Evolutionary conservation across 148 eudicot species (phyloP).

Genomic region (Rhododendron mucronatum): DNA sequence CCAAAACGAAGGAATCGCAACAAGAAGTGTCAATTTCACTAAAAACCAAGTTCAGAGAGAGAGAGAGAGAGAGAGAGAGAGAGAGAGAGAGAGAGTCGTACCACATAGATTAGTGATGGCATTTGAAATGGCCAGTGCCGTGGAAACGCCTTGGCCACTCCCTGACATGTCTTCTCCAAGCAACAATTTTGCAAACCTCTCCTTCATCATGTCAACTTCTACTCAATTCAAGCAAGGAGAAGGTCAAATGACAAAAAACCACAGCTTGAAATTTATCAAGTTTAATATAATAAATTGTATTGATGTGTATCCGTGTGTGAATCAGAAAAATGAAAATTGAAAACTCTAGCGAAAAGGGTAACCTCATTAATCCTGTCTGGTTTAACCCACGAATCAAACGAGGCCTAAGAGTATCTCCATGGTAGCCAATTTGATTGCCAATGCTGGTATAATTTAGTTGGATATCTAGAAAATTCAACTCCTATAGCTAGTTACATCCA

Average conservation of each 20-base stretch:
- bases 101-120: constrained; percentile 92
- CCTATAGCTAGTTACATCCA: background rate
- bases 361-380: background rate
- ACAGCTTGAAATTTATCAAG: background rate
- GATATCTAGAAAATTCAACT: background rate
- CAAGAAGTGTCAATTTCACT: background rate
- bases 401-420: background rate
- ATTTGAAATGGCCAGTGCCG: constrained; percentile 84
- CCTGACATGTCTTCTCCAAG: constrained; percentile 99
- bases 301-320: background rate
- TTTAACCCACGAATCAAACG: too few relatives aligned
- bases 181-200: constrained; percentile 82
- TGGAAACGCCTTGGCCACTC: constrained; percentile 83
- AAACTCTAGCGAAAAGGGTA: background rate
- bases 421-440: background rate
- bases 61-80: background rate
- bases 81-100: constrained; percentile 15
- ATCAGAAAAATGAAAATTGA: too few relatives aligned
- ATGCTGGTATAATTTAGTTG: background rate
- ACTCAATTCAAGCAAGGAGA: constrained; percentile 6
- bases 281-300: background rate
- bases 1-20: background rate
- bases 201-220: constrained; percentile 92
- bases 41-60: background rate
- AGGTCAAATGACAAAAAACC: background rate